A percentile compares a stretch with the other conserved stretches of the same genome.
Conservation (phyloP, 2,329 filamentous ascomycete species). For the Penicillium griseofulvum region DNA sequence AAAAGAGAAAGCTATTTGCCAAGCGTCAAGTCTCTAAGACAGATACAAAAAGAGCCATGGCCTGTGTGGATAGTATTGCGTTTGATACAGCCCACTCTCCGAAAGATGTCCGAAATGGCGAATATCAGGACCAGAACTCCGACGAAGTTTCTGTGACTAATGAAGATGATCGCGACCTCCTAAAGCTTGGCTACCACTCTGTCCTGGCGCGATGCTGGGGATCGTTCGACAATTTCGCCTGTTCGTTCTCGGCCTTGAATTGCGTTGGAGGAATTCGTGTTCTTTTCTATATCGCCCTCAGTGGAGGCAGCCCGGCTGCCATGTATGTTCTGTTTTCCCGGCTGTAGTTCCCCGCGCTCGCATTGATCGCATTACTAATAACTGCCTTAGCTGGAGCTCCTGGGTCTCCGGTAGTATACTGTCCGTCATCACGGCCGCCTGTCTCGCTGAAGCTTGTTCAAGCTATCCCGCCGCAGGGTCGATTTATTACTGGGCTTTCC, state of each 20-base stretch:
- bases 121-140: conserved; percentile 1
- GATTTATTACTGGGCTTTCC: conserved; percentile 34
- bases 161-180: conserved; percentile 27
- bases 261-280: conserved; percentile 30
- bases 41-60: not conserved
- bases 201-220: conserved; percentile 28
- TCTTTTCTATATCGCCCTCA: conserved; percentile 29
- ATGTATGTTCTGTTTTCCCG: conserved; percentile 13
- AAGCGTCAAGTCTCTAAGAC: not conserved
- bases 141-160: conserved; percentile 15
- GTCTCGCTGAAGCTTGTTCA: conserved; percentile 33
- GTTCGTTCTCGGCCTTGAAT: conserved; percentile 29
- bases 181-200: conserved; percentile 26
- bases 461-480: conserved; percentile 31
- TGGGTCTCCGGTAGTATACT: conserved; percentile 25
- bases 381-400: conserved; percentile 18
- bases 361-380: conserved; percentile 1
- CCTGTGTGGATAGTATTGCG: not conserved
- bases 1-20: not conserved
- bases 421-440: conserved; percentile 29
- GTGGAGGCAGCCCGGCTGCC: conserved; percentile 25
- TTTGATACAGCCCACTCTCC: conserved; percentile 8
- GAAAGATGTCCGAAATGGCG: conserved; percentile 3
- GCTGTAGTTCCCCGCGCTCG: not conserved
- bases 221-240: conserved; percentile 29